A percentile compares a stretch with the other conserved stretches of the same genome.
Evolutionary conservation across 768 basidiomycete species (phyloP).

Genomic region (Coprinopsis strossmayeri): DNA sequence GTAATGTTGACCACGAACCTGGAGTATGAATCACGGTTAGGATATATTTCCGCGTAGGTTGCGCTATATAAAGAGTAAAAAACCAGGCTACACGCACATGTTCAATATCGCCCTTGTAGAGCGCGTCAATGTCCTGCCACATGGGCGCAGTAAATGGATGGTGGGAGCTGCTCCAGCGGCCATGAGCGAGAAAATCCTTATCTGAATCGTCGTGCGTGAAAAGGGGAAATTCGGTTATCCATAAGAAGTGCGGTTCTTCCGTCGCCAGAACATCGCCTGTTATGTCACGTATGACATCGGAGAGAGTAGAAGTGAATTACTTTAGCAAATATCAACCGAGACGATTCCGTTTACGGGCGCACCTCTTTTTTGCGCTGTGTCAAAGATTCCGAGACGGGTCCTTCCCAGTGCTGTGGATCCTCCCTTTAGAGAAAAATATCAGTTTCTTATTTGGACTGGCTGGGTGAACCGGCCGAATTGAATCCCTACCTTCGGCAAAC

Average conservation of each 20-base stretch:
- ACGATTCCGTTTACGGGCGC: conserved; percentile 15
- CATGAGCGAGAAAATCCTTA: conserved; percentile 79
- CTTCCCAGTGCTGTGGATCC: conserved; percentile 81
- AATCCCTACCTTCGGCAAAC: conserved; percentile 43
- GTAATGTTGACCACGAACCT: conserved; percentile 95
- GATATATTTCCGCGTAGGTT: conserved; percentile 1
- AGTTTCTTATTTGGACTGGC: conserved; percentile 12
- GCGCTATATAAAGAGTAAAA: conserved; percentile 8
- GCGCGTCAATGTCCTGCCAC: conserved; percentile 76
- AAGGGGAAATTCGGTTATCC: conserved; percentile 94
- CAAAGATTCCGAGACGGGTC: conserved; percentile 57
- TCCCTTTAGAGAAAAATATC: conserved; percentile 44
- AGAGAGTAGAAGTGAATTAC: background rate
- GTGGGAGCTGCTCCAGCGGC: conserved; percentile 88
- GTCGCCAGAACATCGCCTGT: conserved; percentile 54
- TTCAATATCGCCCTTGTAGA: conserved; percentile 66
- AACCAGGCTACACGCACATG: conserved; percentile 29
- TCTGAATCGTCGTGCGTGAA: conserved; percentile 83
- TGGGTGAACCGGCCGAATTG: conserved; percentile 13
- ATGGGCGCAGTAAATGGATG: conserved; percentile 97
- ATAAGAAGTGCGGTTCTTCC: conserved; percentile 73
- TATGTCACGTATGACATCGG: no score
- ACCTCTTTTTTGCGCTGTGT: conserved; percentile 63
- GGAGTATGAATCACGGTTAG: conserved; percentile 10
- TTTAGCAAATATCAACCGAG: background rate